Evolutionary conservation across 805 yeast genomes (phyloP).

Genomic region (Ogataea philodendri): DNA sequence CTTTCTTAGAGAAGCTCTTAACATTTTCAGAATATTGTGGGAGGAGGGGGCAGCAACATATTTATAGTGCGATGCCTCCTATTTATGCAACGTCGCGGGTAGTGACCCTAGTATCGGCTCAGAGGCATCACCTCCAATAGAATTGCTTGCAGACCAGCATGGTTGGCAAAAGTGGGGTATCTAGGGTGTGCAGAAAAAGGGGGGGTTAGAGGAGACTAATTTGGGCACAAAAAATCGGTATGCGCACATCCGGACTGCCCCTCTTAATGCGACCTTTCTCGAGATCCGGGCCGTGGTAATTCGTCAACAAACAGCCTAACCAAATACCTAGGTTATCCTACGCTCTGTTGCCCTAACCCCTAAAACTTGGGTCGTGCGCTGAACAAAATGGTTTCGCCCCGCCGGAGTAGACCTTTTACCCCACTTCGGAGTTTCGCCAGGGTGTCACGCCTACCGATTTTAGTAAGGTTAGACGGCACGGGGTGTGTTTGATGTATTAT

Average conservation of each 20-base stretch:
- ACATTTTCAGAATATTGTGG: constrained; percentile 14
- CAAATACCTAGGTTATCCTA: too few species aligned
- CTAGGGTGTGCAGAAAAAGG: constrained; percentile 19
- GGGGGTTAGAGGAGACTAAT: too few species aligned
- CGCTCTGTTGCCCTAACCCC: too few species aligned
- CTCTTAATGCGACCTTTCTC: background rate
- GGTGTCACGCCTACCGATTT: too few species aligned
- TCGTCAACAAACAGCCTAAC: too few species aligned
- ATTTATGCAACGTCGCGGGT: constrained; percentile 1
- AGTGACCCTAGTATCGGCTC: constrained; percentile 5
- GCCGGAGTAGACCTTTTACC: constrained; percentile 9
- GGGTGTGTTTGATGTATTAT: constrained; percentile 1
- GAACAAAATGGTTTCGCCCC: constrained; percentile 6
- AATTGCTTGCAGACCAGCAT: constrained; percentile 6
- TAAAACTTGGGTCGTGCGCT: constrained; percentile 8
- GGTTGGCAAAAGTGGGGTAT: constrained; percentile 14
- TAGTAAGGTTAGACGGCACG: constrained; percentile 7
- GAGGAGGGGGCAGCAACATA: background rate
- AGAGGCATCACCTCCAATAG: constrained; percentile 6
- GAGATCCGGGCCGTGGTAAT: too few species aligned
- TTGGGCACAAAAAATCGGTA: too few species aligned
- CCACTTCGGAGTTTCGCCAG: too few species aligned
- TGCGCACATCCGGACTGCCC: too few species aligned
- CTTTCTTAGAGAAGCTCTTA: constrained; percentile 20
- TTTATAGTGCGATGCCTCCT: constrained; percentile 6